Evolutionary conservation across 352 stramenopile species (phyloP), one percentile per base, ranked within the genome.

Genomic region (Thalassiosira livingstoniorum): DNA sequence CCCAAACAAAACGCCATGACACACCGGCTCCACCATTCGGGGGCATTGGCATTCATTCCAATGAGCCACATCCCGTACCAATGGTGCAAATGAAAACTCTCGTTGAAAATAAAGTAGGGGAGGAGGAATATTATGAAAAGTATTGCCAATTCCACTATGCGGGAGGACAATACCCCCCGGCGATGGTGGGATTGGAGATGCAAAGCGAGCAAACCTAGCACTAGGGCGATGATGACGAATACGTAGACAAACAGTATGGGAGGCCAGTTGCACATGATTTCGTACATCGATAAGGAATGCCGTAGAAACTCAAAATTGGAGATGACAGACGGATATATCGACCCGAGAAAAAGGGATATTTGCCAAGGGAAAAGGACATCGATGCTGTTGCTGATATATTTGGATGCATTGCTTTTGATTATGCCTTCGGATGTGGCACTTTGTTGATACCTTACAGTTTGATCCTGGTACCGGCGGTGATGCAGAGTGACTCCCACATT

Each of bases 21-120:
- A 37, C 71, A 78, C 31, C 55, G 54, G 54, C 63, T 80, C 86
- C 86, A 93, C 85, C 84, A 93, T 18, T 78, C 74, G 25, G 83
- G 77, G 55, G 80, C 47, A 77, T 91, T 92, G 29, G 70, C 63
- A 54, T 91, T 85, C 78, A 90, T 85, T 4, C 84, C 89, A 0
- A 91, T 7, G 10, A 90, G 79, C 89, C 86, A 93, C 68, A 83
- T 81, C 0, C 73, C 76, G 72, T 76, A 91, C 82, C 83, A 91
- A 73, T 91, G 86, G 68, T 91, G 86, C 39, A 91, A 66, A 58
- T 91, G 82, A 77, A 91, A 88, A 55, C 83, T 87, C 13, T 78
- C 47, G 27, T 77, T 74, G 37, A 63, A 47, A 21, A 75, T 23
- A n/a, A n/a, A n/a, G 45, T 77, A 78, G 21, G 87, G 87, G 29